Conservation (phyloP, 2,329 filamentous ascomycete genomes). For the Aspergillus neoniger region DNA sequence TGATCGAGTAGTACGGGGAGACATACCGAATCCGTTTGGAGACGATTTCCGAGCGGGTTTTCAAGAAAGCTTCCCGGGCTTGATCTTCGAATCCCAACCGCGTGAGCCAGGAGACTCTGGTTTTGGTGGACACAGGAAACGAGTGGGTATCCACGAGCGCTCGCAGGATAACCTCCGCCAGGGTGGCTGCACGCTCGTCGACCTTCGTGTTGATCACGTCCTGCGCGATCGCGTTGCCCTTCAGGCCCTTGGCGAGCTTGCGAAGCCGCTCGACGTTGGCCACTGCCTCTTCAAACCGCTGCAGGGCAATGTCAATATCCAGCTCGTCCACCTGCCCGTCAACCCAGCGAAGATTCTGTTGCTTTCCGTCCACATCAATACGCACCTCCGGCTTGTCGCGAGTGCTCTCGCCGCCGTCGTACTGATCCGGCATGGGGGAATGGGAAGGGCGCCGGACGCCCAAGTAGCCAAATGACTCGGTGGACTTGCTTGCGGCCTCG, state of each 20-base stretch:
- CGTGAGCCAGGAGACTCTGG: conserved; percentile 80
- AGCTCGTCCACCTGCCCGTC: conserved; percentile 93
- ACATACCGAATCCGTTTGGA: conserved; percentile 77
- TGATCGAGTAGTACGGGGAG: neutral
- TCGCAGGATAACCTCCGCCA: conserved; percentile 75
- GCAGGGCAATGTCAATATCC: conserved; percentile 91
- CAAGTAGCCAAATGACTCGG: conserved; percentile 84
- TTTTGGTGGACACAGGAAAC: conserved; percentile 73
- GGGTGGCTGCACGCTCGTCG: conserved; percentile 75
- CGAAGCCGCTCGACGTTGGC: conserved; percentile 81
- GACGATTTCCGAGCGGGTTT: conserved; percentile 74
- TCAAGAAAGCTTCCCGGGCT: conserved; percentile 82
- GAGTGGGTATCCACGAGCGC: conserved; percentile 77
- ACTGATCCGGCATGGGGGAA: conserved; percentile 74
- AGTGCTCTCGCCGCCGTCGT: conserved; percentile 75
- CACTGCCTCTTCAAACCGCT: conserved; percentile 84
- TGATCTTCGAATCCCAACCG: conserved; percentile 87
- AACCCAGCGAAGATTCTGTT: conserved; percentile 94
- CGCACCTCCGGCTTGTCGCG: conserved; percentile 74
- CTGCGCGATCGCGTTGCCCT: conserved; percentile 82
- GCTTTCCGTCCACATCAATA: conserved; percentile 94
- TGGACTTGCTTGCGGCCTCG: conserved; percentile 79
- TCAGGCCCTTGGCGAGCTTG: conserved; percentile 73
- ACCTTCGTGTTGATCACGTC: conserved; percentile 92
- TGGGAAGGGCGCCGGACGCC: conserved; percentile 71